phyloP scores from a whole-genome alignment of 176 grass and related monocot species.

The Oryza rufipogon region DNA sequence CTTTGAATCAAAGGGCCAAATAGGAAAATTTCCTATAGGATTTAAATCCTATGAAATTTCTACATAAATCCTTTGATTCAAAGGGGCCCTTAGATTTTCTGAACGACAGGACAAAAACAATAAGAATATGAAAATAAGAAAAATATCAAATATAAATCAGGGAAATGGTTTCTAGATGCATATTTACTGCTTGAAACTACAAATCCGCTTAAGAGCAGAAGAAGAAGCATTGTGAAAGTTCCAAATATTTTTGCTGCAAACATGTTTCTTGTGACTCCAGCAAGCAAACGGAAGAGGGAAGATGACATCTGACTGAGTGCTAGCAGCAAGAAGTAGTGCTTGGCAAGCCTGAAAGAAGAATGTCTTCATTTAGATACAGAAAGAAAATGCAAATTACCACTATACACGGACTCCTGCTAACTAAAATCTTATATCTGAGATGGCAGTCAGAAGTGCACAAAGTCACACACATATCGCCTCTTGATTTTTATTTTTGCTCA shows the following conservation, averaged over 20 bases:
- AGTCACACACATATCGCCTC: too few relatives aligned
- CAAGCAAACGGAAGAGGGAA: slow-evolving; percentile 59
- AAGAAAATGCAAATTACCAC: too few relatives aligned
- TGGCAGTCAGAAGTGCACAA: background rate
- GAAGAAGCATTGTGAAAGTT: slow-evolving; percentile 33
- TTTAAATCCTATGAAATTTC: too few relatives aligned
- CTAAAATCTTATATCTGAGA: too few relatives aligned
- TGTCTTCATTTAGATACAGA: background rate
- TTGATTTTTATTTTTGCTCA: too few relatives aligned
- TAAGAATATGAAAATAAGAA: slow-evolving; percentile 6
- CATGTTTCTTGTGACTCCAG: slow-evolving; percentile 47
- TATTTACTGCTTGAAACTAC: slow-evolving; percentile 60
- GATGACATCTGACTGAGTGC: slow-evolving; percentile 55
- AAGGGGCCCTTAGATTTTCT: slow-evolving; percentile 33
- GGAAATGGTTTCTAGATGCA: background rate
- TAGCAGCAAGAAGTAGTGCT: slow-evolving; percentile 52
- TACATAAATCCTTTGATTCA: too few relatives aligned
- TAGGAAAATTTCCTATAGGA: too few relatives aligned
- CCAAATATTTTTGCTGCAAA: slow-evolving; percentile 53
- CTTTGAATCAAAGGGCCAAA: too few relatives aligned
- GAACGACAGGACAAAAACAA: background rate
- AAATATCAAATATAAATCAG: background rate
- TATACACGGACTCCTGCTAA: too few relatives aligned
- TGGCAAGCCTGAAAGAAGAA: slow-evolving; percentile 53
- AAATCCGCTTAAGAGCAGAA: slow-evolving; percentile 60